These are phyloP conservation scores for Phytophthora lateralis DNA, from an alignment of 352 stramenopile species.

Conservation along the genomic window DNA sequence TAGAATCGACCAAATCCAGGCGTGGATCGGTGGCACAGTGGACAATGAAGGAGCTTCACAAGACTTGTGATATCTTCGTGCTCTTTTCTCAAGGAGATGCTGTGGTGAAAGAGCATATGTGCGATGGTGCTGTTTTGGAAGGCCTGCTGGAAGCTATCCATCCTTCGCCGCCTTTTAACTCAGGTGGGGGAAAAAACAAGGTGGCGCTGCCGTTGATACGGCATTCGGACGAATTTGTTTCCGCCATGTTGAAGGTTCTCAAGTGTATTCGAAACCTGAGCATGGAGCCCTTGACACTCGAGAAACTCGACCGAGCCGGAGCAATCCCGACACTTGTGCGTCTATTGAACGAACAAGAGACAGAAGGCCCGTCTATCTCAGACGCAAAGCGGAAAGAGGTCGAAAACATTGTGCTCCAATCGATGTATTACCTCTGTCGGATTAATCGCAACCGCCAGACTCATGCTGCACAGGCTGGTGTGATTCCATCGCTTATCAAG, in stretches of 20 bases:
- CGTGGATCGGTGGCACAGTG: constrained; percentile 33
- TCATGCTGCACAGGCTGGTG: constrained; percentile 85
- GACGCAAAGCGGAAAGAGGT: constrained; percentile 76
- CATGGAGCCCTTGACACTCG: constrained; percentile 91
- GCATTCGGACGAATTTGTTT: constrained; percentile 56
- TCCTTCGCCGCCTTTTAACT: constrained; percentile 28
- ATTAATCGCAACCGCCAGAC: constrained; percentile 92
- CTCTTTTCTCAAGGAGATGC: constrained; percentile 92
- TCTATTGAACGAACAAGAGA: constrained; percentile 67
- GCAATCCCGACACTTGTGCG: constrained; percentile 86
- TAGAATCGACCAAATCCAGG: constrained; percentile 6
- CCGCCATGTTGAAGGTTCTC: constrained; percentile 78
- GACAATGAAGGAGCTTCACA: constrained; percentile 72
- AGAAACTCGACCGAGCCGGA: constrained; percentile 88
- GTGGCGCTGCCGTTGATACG: constrained; percentile 24
- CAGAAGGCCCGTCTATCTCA: constrained; percentile 29
- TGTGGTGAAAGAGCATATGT: constrained; percentile 94
- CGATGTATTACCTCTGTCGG: constrained; percentile 94
- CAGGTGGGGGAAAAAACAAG: constrained; percentile 10
- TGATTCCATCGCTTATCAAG: constrained; percentile 91
- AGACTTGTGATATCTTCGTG: constrained; percentile 89
- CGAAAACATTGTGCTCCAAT: constrained; percentile 91
- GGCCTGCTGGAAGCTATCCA: constrained; percentile 65
- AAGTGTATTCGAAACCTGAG: constrained; percentile 90
- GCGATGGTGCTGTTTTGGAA: constrained; percentile 77